Conservation (phyloP, 495 filamentous ascomycete genomes). For the Umbilicaria muhlenbergii region DNA sequence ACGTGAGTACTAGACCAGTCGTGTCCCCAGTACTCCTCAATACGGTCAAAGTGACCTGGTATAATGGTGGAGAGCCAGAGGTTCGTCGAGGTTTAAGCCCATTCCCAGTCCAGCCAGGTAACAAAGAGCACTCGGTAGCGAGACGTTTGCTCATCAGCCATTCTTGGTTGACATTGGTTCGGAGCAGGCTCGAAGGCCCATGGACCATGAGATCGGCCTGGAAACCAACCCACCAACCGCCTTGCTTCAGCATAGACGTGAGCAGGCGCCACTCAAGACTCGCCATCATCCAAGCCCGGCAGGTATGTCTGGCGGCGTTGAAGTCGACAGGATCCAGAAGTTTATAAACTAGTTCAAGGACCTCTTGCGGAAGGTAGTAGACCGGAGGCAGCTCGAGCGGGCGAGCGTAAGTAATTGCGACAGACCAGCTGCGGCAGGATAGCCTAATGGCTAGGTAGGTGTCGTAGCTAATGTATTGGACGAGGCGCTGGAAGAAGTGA, state of each 20-base stretch:
- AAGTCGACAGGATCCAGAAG: constrained; percentile 45
- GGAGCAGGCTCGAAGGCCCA: constrained; percentile 4
- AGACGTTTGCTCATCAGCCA: constrained; percentile 45
- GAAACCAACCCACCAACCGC: constrained; percentile 42
- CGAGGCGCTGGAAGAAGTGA: constrained; percentile 5
- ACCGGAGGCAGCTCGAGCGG: constrained; percentile 13
- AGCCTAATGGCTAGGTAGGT: constrained; percentile 15
- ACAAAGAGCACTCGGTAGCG: constrained; percentile 43
- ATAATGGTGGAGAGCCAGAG: constrained; percentile 7
- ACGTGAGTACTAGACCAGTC: constrained; percentile 6
- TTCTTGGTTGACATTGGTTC: constrained; percentile 21
- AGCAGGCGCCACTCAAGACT: constrained; percentile 41
- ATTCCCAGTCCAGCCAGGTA: constrained; percentile 31
- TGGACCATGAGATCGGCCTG: constrained; percentile 20
- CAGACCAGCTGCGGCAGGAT: constrained; percentile 18
- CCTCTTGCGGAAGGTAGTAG: constrained; percentile 40
- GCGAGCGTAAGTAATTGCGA: constrained; percentile 6
- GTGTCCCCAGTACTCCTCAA: not conserved
- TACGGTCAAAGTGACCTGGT: not conserved
- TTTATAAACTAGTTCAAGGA: constrained; percentile 42
- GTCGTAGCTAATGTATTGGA: constrained; percentile 10
- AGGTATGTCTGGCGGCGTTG: constrained; percentile 48
- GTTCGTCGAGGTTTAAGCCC: constrained; percentile 18
- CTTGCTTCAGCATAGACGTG: constrained; percentile 34
- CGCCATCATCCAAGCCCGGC: constrained; percentile 48